Conservation (phyloP, 257 asterid genomes). For the Marsdenia floribunda region DNA sequence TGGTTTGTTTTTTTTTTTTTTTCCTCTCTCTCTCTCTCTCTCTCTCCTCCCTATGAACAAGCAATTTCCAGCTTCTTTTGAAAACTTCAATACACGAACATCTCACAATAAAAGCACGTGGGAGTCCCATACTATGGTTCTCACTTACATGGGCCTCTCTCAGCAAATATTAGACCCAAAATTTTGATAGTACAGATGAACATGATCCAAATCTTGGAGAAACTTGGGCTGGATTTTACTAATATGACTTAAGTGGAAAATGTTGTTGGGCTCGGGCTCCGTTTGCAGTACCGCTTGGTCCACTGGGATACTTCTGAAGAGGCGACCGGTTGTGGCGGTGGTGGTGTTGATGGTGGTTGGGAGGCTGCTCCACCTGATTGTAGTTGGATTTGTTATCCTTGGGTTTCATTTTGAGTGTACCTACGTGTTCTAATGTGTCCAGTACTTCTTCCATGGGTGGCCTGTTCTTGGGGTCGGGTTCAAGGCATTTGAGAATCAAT, state of each 20-base stretch:
- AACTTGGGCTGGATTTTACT: neutral
- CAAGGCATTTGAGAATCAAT: conserved; percentile 50
- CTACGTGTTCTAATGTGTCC: conserved; percentile 33
- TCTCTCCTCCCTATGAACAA: too few relatives aligned
- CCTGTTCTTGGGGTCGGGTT: conserved; percentile 59
- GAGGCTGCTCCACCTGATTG: neutral
- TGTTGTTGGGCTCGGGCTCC: conserved; percentile 7
- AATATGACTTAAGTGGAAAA: conserved; percentile 18
- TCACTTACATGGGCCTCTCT: neutral
- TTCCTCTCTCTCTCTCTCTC: accelerated
- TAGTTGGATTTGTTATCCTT: conserved; percentile 20
- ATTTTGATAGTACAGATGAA: neutral
- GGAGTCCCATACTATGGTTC: neutral
- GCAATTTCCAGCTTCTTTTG: neutral
- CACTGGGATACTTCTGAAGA: conserved; percentile 22
- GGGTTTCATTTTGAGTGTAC: conserved; percentile 25
- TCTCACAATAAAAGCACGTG: neutral
- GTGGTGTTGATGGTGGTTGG: neutral
- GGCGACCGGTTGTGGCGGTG: conserved; percentile 24
- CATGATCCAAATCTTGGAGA: neutral
- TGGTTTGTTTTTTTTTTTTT: too few relatives aligned
- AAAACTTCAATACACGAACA: neutral
- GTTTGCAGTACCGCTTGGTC: conserved; percentile 3
- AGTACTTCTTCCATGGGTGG: conserved; percentile 59
- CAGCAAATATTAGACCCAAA: neutral